Evolutionary conservation across 805 yeast genomes (phyloP).

Genomic region (Alloascoidea africana): DNA sequence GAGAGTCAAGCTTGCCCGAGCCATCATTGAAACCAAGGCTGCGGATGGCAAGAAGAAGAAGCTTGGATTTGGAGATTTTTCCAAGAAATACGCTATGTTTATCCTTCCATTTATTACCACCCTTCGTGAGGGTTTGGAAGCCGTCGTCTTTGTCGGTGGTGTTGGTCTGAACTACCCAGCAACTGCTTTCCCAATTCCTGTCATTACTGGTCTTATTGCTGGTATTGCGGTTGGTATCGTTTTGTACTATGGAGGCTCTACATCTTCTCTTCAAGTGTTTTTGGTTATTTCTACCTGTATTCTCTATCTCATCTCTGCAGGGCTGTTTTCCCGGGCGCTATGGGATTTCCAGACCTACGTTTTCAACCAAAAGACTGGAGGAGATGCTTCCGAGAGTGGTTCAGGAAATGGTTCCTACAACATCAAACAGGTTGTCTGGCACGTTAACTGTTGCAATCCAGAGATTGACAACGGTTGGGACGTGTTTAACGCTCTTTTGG

Average conservation of each 20-base stretch:
- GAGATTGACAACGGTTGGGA: conserved; percentile 92
- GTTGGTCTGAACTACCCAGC: conserved; percentile 63
- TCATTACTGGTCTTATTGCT: conserved; percentile 67
- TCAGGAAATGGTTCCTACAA: conserved; percentile 93
- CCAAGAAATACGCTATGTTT: conserved; percentile 77
- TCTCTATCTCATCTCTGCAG: conserved; percentile 81
- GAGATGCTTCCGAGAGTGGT: conserved; percentile 90
- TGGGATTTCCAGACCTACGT: conserved; percentile 73
- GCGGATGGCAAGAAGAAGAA: conserved; percentile 18
- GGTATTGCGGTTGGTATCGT: conserved; percentile 60
- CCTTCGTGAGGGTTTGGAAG: conserved; percentile 94
- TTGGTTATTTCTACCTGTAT: conserved; percentile 78
- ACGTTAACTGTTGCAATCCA: conserved; percentile 95
- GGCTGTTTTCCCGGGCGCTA: conserved; percentile 83
- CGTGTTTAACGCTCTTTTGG: conserved; percentile 83
- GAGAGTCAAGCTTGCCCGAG: conserved; percentile 87
- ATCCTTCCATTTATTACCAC: conserved; percentile 82
- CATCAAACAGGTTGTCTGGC: conserved; percentile 73
- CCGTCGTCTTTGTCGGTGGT: conserved; percentile 92
- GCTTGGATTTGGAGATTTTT: conserved; percentile 26
- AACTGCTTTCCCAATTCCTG: conserved; percentile 85
- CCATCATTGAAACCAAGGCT: conserved; percentile 47
- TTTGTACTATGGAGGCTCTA: conserved; percentile 71
- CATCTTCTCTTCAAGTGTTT: conserved; percentile 74
- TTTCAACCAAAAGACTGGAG: conserved; percentile 62